Conservation (phyloP, 192 early-diverging fungal genomes). For the Backusella tarrabulga region DNA sequence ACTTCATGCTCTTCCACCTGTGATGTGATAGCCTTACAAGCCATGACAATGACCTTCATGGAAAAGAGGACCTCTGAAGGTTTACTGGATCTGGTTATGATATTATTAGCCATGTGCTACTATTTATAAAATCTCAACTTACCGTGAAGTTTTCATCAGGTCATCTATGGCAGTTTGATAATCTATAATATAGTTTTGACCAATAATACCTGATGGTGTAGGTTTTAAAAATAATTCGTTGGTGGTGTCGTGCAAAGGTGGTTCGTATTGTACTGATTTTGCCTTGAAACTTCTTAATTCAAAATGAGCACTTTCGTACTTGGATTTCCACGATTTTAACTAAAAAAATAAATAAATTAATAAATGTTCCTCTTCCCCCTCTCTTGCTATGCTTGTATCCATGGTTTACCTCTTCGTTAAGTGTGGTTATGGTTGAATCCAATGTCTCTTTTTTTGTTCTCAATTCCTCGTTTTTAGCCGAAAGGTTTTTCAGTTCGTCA, state of each 20-base stretch:
- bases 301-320: not conserved
- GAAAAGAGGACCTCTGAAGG: slow-evolving; percentile 73
- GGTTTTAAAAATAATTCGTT: slow-evolving; percentile 28
- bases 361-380: not conserved
- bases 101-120: not conserved
- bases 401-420: not conserved
- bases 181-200: slow-evolving; percentile 62
- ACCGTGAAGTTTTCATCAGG: slow-evolving; percentile 74
- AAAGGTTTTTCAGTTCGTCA: slow-evolving; percentile 13
- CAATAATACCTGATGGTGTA: slow-evolving; percentile 62
- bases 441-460: not conserved
- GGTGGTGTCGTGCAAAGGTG: not conserved
- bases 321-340: slow-evolving; percentile 10
- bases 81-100: slow-evolving; percentile 53
- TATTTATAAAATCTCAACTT: not conserved
- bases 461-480: slow-evolving; percentile 11
- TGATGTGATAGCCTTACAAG: slow-evolving; percentile 82
- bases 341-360: not conserved
- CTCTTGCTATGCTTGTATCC: not conserved
- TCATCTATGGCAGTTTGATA: slow-evolving; percentile 87
- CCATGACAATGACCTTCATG: slow-evolving; percentile 82
- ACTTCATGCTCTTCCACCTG: slow-evolving; percentile 74
- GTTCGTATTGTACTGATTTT: slow-evolving; percentile 15
- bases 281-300: slow-evolving; percentile 7
- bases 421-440: not conserved